phyloP scores from a whole-genome alignment of 257 asterid species.

The Solanum peruvianum region DNA sequence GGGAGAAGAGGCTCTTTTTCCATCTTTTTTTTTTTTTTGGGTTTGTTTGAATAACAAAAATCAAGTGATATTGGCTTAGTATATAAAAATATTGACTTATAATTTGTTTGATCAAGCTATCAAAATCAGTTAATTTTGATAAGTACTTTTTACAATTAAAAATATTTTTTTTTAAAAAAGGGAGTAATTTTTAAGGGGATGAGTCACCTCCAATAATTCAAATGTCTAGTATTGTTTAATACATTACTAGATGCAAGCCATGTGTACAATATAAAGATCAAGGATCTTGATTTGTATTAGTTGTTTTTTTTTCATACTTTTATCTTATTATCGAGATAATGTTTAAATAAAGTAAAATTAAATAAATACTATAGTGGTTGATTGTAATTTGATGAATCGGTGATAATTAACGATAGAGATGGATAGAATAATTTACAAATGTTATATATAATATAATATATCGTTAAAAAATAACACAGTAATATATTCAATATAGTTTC shows the following conservation, averaged over 20 bases:
- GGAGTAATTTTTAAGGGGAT: neutral
- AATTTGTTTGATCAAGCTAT: neutral
- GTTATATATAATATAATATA: too few species aligned
- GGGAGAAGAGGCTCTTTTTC: neutral
- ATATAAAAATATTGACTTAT: too few species aligned
- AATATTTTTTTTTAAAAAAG: too few species aligned
- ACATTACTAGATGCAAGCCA: neutral
- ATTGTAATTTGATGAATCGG: neutral
- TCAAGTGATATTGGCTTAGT: neutral
- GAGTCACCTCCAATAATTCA: neutral
- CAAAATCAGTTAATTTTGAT: neutral
- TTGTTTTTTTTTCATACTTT: neutral
- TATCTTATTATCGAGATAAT: neutral
- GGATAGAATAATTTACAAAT: too few species aligned
- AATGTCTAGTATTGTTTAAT: neutral
- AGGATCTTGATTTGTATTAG: neutral
- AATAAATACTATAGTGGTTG: neutral
- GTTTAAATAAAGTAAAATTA: neutral
- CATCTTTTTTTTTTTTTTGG: neutral
- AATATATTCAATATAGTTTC: too few species aligned
- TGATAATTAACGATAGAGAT: neutral
- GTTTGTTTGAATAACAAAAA: neutral
- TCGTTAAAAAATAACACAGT: neutral
- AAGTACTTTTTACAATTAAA: too few species aligned
- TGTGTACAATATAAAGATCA: neutral